These are phyloP conservation scores for Glutinoglossum americanum DNA, from an alignment of 495 filamentous ascomycete genomes.

Conservation along the genomic window DNA sequence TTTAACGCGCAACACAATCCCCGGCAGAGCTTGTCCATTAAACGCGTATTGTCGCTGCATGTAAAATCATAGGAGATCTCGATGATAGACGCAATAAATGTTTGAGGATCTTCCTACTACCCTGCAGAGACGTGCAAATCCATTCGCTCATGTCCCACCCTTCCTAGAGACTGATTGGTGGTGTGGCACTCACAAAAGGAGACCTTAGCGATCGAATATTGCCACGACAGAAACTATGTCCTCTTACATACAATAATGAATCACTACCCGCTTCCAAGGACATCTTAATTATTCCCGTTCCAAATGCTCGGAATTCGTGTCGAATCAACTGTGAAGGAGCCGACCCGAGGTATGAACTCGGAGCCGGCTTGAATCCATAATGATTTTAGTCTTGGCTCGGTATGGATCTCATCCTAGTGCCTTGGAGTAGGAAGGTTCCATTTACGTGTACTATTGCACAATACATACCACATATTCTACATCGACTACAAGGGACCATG, in stretches of 20 bases:
- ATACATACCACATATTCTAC: too few relatives aligned
- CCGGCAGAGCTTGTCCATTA: background rate
- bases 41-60: background rate
- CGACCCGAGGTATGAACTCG: background rate
- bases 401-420: background rate
- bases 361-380: background rate
- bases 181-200: background rate
- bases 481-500: too few relatives aligned
- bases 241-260: background rate
- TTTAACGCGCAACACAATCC: background rate
- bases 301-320: background rate
- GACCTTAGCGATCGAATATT: background rate
- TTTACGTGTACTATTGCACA: too few relatives aligned
- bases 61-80: background rate
- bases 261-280: background rate
- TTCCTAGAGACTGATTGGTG: background rate
- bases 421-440: background rate
- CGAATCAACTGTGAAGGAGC: background rate
- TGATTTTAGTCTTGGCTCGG: background rate
- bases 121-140: background rate
- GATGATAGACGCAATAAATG: background rate
- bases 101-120: too few relatives aligned
- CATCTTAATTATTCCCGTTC: background rate
- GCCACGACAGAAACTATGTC: background rate
- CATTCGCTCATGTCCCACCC: background rate